A percentile compares a stretch with the other conserved stretches of the same genome.
Conservation (phyloP, 768 basidiomycete genomes). For the Cyclocybe aegerita region DNA sequence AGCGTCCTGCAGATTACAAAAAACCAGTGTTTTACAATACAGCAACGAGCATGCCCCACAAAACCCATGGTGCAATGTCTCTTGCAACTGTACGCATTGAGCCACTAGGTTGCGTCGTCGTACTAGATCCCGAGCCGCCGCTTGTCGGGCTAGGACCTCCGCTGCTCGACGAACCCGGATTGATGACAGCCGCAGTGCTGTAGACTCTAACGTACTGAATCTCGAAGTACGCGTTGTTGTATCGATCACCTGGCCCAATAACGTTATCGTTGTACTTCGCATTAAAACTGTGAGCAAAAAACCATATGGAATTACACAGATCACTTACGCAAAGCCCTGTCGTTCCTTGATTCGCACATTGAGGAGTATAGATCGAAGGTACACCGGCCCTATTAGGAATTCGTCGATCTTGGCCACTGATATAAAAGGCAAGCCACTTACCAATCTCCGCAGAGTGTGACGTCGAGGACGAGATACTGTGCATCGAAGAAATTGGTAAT, state of each 20-base stretch:
- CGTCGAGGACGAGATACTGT: slow-evolving; percentile 50
- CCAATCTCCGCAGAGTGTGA: slow-evolving; percentile 50
- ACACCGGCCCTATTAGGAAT: slow-evolving; percentile 35
- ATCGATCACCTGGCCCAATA: slow-evolving; percentile 41
- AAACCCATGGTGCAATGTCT: no score
- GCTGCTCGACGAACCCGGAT: no score
- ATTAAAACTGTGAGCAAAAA: background rate
- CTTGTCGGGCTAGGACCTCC: no score
- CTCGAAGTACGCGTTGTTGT: slow-evolving; percentile 53
- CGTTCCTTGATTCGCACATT: slow-evolving; percentile 33
- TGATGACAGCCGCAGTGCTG: background rate
- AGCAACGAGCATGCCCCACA: no score
- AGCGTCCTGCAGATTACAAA: no score
- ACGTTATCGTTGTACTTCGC: slow-evolving; percentile 38
- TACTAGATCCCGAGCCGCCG: no score
- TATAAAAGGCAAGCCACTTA: slow-evolving; percentile 8
- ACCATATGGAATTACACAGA: background rate
- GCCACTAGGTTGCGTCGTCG: no score
- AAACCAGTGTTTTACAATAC: no score
- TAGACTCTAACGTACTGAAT: slow-evolving; percentile 57
- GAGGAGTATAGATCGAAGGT: slow-evolving; percentile 34
- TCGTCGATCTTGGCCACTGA: no score
- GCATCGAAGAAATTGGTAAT: slow-evolving; percentile 39
- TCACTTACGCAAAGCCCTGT: slow-evolving; percentile 31
- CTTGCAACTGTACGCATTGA: no score